Evolutionary conservation across 495 filamentous ascomycete genomes (phyloP), one percentile per base, ranked within the genome.

Genomic region (Penicillium coprophilum): DNA sequence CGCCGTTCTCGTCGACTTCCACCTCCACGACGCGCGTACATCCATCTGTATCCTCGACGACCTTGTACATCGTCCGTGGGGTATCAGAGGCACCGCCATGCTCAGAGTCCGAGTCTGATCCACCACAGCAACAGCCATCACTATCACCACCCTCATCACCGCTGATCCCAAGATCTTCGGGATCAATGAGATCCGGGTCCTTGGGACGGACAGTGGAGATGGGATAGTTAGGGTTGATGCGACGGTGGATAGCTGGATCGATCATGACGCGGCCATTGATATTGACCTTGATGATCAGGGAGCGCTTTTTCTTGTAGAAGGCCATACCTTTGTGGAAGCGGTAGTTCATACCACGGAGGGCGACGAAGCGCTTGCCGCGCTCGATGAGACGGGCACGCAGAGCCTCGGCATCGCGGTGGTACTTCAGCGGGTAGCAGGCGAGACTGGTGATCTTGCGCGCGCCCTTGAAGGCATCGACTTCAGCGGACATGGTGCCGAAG

Each of bases 181-280:
- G 72, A 34, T 85, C 83, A 2, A 89, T 61, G 8, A 86, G 75
- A 62, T 93, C 90, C 15, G 82, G 80, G 53, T 93, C 87, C 55
- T 89, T 87, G 11, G 87, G 85, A 51, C 89, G 85, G 40, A 96
- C 87, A 0, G 84, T 84, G 48, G 86, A 90, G 65, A 96, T 86
- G 15, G 83, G 82, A 63, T 96, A 96, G 62, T 96, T 96, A 1
- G 92, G 91, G 59, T 93, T 91, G 57, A 94, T 90, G 3, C 91
- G 83, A 23, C 92, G 82, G 74, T 93, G 90, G 50, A 90, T 92
- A 13, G 85, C 85, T 0, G 92, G 88, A 65, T 97, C 92, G 36
- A 96, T 80, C 92, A 96, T 96, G 58, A 96, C 84, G 46, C 92
- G 85, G 30, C 90, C 88, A 60, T 96, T 95, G 74, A 95, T 88